Evolutionary conservation across 352 stramenopile species (phyloP).

Genomic region (Phytophthora pini): DNA sequence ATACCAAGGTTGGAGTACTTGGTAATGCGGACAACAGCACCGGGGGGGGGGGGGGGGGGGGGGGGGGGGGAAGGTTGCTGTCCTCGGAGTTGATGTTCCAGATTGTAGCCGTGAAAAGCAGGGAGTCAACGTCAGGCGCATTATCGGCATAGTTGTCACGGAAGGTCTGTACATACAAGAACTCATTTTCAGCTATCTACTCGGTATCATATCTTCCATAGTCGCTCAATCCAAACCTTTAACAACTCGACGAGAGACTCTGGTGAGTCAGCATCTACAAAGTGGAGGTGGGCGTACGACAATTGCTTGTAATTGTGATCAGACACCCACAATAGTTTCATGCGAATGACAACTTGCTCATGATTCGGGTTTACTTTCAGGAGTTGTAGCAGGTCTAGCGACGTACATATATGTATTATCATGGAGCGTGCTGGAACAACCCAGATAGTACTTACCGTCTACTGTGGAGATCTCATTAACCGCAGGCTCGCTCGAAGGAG

Average conservation of each 20-base stretch:
- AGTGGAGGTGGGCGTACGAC: not conserved
- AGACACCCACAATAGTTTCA: slow-evolving; percentile 8
- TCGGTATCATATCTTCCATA: too few species aligned
- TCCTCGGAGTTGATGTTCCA: not conserved
- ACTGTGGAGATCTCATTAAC: not conserved
- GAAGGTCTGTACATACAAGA: not conserved
- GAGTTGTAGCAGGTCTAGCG: not conserved
- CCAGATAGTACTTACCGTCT: not conserved
- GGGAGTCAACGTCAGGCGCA: not conserved
- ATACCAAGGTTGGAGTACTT: not conserved
- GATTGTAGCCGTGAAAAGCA: not conserved
- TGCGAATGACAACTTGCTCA: not conserved
- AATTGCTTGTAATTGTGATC: not conserved
- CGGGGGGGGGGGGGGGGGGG: too few species aligned
- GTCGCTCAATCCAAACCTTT: not conserved
- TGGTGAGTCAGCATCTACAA: not conserved
- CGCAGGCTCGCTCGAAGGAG: not conserved
- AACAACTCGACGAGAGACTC: slow-evolving; percentile 1
- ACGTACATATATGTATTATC: not conserved
- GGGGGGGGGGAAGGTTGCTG: not conserved
- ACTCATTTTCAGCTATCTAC: too few species aligned
- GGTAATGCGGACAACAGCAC: not conserved
- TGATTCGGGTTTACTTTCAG: slow-evolving; percentile 1
- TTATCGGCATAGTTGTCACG: not conserved
- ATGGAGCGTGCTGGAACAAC: too few species aligned